Base-by-base conservation (phyloP, 768 basidiomycete species). In the Coprinopsis cinerea region DNA sequence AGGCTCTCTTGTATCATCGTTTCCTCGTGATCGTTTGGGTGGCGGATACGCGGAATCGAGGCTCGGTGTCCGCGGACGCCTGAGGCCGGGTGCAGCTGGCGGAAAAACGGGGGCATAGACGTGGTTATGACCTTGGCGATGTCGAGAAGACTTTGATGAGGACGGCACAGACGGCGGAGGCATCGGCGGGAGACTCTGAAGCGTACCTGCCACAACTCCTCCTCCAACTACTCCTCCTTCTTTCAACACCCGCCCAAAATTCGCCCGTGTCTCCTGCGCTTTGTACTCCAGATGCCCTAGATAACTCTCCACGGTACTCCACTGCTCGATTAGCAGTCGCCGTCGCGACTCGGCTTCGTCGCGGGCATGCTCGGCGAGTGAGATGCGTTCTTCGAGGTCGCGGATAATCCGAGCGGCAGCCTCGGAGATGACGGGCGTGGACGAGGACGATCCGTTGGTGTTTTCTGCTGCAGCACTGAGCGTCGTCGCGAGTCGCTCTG, bases 301-400 rank as follows among this genome's bases (percentile, higher is more conserved):
- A 56, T 76, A 76, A 28, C 68, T 68, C 22, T 75, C 73, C 54
- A 82, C 67, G 49, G 76, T 72, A 1, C 57, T 42, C 80, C 81
- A 84, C 22, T 67, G 65, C 17, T 81, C 75, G 20, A 68, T 61
- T 30, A 80, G 50, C 48, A 69, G 62, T 45, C 66, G 67, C 51
- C 72, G 58, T 11, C 77, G 69, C 0, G 75, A 71, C 26, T 79
- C 75, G 0, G 76, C 72, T 10, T 83, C 81, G 57, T 83, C 81
- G 44, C 77, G 69, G 2, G 72, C 74, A 24, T 62, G 59, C 60
- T 83, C 80, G 2, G 78, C 78, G 46, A 68, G 66, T 28, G 69
- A 64, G 1, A 73, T 67, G 46, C 79, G 78, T 24, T 71, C 67
- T 53, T 83, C 80, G 52, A 68, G 72, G 0, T 77, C 70, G 11